Evolutionary conservation across 306 rosid species (phyloP).

Genomic region (Sindora glabra): DNA sequence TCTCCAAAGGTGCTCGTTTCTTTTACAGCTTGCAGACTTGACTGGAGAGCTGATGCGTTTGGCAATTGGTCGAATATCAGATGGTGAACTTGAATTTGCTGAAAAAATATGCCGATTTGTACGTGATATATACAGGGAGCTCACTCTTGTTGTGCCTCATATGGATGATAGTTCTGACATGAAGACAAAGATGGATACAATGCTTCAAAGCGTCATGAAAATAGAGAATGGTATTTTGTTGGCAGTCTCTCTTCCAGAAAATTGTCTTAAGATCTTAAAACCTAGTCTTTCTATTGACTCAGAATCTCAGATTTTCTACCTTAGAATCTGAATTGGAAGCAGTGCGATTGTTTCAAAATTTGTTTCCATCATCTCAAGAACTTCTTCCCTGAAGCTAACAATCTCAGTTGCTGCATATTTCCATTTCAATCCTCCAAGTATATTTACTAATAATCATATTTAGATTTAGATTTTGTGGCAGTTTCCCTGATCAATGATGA

Average conservation of each 20-base stretch:
- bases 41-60: conserved; percentile 97
- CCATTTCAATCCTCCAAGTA: neutral
- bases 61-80: conserved; percentile 91
- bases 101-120: conserved; percentile 75
- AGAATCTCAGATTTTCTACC: no score
- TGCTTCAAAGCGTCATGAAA: conserved; percentile 91
- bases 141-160: conserved; percentile 65
- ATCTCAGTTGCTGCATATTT: neutral
- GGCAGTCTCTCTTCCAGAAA: neutral
- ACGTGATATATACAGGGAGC: conserved; percentile 88
- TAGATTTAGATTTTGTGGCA: neutral
- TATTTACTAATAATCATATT: neutral
- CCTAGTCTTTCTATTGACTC: no score
- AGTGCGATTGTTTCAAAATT: no score
- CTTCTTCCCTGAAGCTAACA: neutral
- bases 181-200: conserved; percentile 79
- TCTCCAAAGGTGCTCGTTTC: conserved; percentile 6
- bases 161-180: conserved; percentile 84
- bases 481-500: neutral
- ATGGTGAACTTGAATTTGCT: conserved; percentile 84
- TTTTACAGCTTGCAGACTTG: conserved; percentile 83
- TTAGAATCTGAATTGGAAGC: neutral
- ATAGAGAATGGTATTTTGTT: conserved; percentile 77
- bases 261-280: conserved; percentile 1
- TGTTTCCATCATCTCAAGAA: neutral